Evolutionary conservation across 2,329 filamentous ascomycete genomes (phyloP).

Genomic region (Fusarium gaditjirri): DNA sequence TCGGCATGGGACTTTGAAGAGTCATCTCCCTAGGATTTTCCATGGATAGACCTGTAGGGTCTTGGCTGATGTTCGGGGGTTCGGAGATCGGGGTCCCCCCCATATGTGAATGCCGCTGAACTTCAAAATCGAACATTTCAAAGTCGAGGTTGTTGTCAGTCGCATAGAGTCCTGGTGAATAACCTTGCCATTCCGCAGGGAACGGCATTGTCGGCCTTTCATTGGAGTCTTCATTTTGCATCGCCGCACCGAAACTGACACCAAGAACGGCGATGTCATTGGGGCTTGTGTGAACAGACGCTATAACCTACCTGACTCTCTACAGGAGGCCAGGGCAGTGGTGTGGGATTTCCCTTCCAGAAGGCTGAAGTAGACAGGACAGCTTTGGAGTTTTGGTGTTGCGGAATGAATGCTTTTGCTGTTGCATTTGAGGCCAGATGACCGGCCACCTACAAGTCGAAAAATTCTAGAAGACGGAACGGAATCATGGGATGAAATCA

Average conservation of each 20-base stretch:
- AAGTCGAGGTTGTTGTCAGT: not conserved
- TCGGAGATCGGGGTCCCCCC: conserved; percentile 8
- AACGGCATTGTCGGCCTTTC: conserved; percentile 29
- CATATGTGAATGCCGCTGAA: conserved; percentile 14
- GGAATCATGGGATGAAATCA: conserved; percentile 28
- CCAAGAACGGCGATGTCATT: conserved; percentile 37
- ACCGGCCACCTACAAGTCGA: not conserved
- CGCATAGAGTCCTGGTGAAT: conserved; percentile 20
- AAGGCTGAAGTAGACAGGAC: not conserved
- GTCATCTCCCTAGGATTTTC: conserved; percentile 27
- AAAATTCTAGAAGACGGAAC: conserved; percentile 14
- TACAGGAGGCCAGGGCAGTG: conserved; percentile 17
- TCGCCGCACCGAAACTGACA: conserved; percentile 38
- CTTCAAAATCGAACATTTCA: conserved; percentile 9
- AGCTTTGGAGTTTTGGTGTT: not conserved
- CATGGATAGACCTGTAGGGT: conserved; percentile 1
- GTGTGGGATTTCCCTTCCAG: not conserved
- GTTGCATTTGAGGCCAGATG: conserved; percentile 13
- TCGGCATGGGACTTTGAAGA: conserved; percentile 7
- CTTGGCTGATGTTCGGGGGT: conserved; percentile 15
- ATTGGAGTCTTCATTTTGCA: conserved; percentile 40
- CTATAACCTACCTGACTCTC: conserved; percentile 25
- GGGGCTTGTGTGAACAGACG: conserved; percentile 25
- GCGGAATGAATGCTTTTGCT: not conserved
- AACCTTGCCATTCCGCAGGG: conserved; percentile 23